Conservation (phyloP, 2,329 filamentous ascomycete species). For the Lecanosticta acicola region DNA sequence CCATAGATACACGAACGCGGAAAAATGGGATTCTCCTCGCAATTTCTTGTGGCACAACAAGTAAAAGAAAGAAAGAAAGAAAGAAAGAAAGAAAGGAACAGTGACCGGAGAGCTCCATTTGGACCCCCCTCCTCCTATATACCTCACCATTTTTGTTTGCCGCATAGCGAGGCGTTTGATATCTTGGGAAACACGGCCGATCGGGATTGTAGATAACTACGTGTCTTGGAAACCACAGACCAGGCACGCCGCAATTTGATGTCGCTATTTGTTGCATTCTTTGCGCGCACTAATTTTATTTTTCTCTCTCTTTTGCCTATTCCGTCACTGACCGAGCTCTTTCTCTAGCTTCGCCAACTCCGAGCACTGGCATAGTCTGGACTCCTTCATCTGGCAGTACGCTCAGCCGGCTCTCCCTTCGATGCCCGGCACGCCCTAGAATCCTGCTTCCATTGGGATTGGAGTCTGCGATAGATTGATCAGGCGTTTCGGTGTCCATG, state of each 20-base stretch:
- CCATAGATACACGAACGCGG: conserved; percentile 66
- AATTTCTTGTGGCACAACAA: conserved; percentile 83
- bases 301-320: background rate
- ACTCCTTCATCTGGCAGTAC: conserved; percentile 24
- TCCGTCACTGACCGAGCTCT: conserved; percentile 8
- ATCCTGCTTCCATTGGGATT: too few species aligned
- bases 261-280: background rate
- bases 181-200: background rate
- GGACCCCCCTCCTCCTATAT: too few species aligned
- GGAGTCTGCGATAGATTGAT: too few species aligned
- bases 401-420: conserved; percentile 16
- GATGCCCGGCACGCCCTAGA: conserved; percentile 6
- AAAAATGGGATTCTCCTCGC: conserved; percentile 80
- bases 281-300: background rate
- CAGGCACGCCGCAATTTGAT: background rate
- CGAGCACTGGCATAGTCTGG: conserved; percentile 22
- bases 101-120: background rate
- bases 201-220: conserved; percentile 2
- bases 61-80: conserved; percentile 17
- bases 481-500: too few species aligned
- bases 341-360: conserved; percentile 25
- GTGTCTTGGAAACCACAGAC: background rate
- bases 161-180: conserved; percentile 12
- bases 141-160: background rate
- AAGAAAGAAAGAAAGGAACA: background rate